Evolutionary conservation across 2,329 filamentous ascomycete genomes (phyloP).

Genomic region (Penicillium sp.): DNA sequence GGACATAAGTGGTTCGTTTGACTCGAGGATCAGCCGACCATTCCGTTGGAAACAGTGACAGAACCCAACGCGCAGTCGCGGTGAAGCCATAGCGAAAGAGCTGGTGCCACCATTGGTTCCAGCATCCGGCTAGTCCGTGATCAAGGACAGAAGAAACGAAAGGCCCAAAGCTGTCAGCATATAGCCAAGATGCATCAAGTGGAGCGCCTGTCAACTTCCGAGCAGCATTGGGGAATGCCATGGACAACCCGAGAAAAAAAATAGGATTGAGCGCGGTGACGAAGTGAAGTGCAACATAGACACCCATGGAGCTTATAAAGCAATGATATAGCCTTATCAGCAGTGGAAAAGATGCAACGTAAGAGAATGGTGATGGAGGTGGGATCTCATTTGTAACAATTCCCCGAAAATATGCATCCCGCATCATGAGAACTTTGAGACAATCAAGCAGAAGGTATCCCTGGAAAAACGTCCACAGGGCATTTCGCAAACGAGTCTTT

Average conservation of each 20-base stretch:
- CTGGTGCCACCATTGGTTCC: conserved; percentile 91
- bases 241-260: conserved; percentile 58
- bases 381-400: conserved; percentile 54
- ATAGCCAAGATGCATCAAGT: conserved; percentile 64
- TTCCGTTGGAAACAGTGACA: conserved; percentile 32
- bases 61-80: conserved; percentile 46
- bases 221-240: conserved; percentile 56
- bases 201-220: conserved; percentile 64
- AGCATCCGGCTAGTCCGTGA: conserved; percentile 76
- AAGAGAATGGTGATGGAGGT: conserved; percentile 51
- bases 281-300: conserved; percentile 64
- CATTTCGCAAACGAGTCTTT: conserved; percentile 51
- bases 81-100: conserved; percentile 69
- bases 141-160: conserved; percentile 52
- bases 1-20: conserved; percentile 29
- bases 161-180: conserved; percentile 61
- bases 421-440: conserved; percentile 68
- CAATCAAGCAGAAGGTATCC: conserved; percentile 72
- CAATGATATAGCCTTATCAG: conserved; percentile 61
- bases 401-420: conserved; percentile 77
- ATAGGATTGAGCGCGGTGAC: conserved; percentile 66
- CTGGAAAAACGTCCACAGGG: conserved; percentile 53
- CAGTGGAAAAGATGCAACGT: conserved; percentile 45
- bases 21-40: conserved; percentile 22
- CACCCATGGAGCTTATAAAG: conserved; percentile 57